phyloP scores from a whole-genome alignment of 108 stramenopile species.

The Epipyxis sp. region DNA sequence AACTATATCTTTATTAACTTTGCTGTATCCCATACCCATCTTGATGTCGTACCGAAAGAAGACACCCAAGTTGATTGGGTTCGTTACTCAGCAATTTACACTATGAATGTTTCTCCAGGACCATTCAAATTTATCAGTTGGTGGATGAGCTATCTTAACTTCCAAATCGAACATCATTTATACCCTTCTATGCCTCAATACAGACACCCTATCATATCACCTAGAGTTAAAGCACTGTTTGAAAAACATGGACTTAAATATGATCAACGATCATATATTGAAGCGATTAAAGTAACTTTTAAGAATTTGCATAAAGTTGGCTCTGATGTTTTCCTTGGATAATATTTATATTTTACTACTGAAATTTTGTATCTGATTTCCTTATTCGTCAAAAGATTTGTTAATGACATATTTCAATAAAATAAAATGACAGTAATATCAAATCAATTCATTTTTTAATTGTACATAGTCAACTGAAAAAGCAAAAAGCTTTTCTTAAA shows the following conservation, averaged over 20 bases:
- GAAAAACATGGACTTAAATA: conserved; percentile 69
- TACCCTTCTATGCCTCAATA: conserved; percentile 79
- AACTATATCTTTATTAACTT: conserved; percentile 45
- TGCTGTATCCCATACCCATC: conserved; percentile 41
- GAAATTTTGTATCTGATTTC: conserved; percentile 32
- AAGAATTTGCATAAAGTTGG: conserved; percentile 39
- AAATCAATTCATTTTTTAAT: not conserved
- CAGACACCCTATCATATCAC: conserved; percentile 68
- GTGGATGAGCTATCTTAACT: conserved; percentile 33
- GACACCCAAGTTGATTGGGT: conserved; percentile 42
- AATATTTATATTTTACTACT: conserved; percentile 4
- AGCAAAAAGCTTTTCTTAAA: not conserved
- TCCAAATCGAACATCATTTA: conserved; percentile 69
- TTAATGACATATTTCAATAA: not conserved
- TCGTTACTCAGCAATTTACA: conserved; percentile 41
- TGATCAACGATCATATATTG: conserved; percentile 54
- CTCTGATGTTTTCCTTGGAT: conserved; percentile 22
- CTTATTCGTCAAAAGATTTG: conserved; percentile 3
- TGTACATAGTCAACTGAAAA: not conserved
- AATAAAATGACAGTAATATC: not conserved
- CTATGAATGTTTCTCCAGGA: conserved; percentile 52
- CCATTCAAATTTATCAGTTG: conserved; percentile 13
- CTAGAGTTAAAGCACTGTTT: conserved; percentile 64
- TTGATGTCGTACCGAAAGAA: conserved; percentile 32
- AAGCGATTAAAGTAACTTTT: conserved; percentile 27